Base-by-base conservation (phyloP, 2,329 filamentous ascomycete genomes). In the Pleomassaria siparia region DNA sequence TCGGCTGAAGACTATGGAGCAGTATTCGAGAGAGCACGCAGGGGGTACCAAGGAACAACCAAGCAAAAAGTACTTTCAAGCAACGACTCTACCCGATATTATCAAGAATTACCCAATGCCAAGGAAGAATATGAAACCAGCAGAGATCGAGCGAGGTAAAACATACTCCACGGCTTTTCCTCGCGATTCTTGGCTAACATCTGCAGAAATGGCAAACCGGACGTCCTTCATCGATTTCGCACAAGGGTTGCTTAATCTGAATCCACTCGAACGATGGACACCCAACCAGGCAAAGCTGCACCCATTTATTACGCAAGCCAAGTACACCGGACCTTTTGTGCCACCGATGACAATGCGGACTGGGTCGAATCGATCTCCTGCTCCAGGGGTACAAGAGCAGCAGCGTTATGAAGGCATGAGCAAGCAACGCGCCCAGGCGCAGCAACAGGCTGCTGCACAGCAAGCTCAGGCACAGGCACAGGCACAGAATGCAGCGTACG, bases 21-120 rank as follows among this genome's bases (percentile, higher is more conserved):
- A 96, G 70, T 99, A 97, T 71, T 92, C 94, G 13, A 81, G 92
- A 47, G 94, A 99, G 69, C 94, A 96, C 68, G 35, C 35, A 11
- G 35, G 35, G 10, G 88, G 88, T 49, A 94, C 91, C 28, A 99
- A 99, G 71, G 94, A 99, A 72, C 94, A 97, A 71, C 94, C 94
- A 18, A 99, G 94, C 82, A 99, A 99, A 79, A 97, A 97, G 74
- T 99, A 99, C 72, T 99, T 99, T 75, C 89, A 92, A 62, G 91
- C 91, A 28, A 96, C 85, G 32, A 95, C 91, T 1, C 76, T 99
- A 44, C 92, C 92, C 3, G 94, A 99, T 58, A 99, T 99, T 55
- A 97, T 99, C 75, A 90, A 95, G 69, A 91, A 89, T 46, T 99
- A 99, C 67, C 88, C 94, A 5, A 96, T 99, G 92, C 94, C 94